These are phyloP conservation scores for Ampelomyces quisqualis DNA, from an alignment of 2,329 filamentous ascomycete genomes.

Conservation along the genomic window DNA sequence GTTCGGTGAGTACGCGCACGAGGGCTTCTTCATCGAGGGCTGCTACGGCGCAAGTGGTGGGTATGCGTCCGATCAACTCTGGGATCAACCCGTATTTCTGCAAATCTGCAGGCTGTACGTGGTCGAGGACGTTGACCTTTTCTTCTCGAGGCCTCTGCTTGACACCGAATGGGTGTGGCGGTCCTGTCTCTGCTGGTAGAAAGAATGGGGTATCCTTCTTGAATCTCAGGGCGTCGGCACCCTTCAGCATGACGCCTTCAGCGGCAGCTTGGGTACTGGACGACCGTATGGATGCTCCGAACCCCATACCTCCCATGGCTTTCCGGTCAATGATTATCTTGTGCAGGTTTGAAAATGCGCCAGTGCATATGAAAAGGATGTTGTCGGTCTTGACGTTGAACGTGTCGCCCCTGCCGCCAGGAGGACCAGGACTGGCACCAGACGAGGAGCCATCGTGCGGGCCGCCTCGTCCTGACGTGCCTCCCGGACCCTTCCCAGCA, in stretches of 20 bases:
- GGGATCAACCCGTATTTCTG: slow-evolving; percentile 90
- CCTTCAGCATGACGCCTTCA: slow-evolving; percentile 59
- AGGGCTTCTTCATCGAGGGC: slow-evolving; percentile 69
- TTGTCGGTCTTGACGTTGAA: slow-evolving; percentile 88
- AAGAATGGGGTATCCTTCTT: slow-evolving; percentile 61
- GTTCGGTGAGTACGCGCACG: slow-evolving; percentile 87
- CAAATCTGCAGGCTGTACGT: slow-evolving; percentile 72
- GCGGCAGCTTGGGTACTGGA: slow-evolving; percentile 52
- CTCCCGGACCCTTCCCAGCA: slow-evolving; percentile 27
- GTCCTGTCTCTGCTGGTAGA: slow-evolving; percentile 36
- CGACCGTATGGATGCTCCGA: slow-evolving; percentile 76
- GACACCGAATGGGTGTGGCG: slow-evolving; percentile 22
- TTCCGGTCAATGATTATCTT: slow-evolving; percentile 86
- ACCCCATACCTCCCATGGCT: slow-evolving; percentile 82
- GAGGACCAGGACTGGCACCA: slow-evolving; percentile 15
- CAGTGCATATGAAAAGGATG: slow-evolving; percentile 95
- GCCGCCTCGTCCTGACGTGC: slow-evolving; percentile 22
- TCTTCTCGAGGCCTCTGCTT: slow-evolving; percentile 23
- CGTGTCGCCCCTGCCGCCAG: slow-evolving; percentile 55
- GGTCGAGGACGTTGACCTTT: slow-evolving; percentile 62
- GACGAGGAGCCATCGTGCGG: slow-evolving; percentile 24
- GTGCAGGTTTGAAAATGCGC: slow-evolving; percentile 89
- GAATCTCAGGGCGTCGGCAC: slow-evolving; percentile 60
- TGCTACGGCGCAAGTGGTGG: slow-evolving; percentile 82
- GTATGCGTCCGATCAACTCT: slow-evolving; percentile 92